Base-by-base conservation (phyloP, 371 early-diverging fungal species). In the Mucor lusitanicus region DNA sequence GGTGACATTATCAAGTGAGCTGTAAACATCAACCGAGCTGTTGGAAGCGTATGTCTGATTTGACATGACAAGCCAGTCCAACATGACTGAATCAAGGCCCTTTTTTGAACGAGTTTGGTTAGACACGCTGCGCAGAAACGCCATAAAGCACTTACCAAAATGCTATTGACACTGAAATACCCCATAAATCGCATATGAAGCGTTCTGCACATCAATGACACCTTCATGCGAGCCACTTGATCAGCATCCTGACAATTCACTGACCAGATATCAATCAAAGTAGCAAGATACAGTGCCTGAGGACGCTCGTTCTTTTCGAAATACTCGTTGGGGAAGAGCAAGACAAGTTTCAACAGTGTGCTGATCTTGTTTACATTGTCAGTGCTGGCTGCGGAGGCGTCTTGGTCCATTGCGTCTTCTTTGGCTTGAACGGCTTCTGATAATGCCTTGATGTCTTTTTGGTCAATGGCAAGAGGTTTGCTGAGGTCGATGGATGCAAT, bases 321-420 rank as follows among this genome's bases (percentile, higher is more conserved):
- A 54, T 83, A 86, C 53, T 86, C 88, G 54, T 76, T 74, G 1
- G 88, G 88, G 61, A 87, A 81, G 3, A 86, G 67, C 40, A 82
- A 77, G 30, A 80, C 61, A 12, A 78, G 53, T 11, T 73, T 72
- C 44, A 82, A 12, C 4, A 71, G 60, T 1, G 42, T 54, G 19
- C 54, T 58, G 15, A 77, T 55, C 9, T 73, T 56, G 23, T 61
- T 37, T 6, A 79, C 50, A 27, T 67, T 30, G 0, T 55, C 46
- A 13, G 67, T 66, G 19, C 19, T 58, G 9, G 19, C 28, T 0
- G 23, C n/a, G 3, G 57, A 21, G 0, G 28, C 19, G 58, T 72
- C 70, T 30, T 62, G 61, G 15, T 70, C 65, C 72, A 75, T 75
- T 1, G 12, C 4, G 25, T 69, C 59, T 7, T 63, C 15, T 13